Percentiles rank a stretch among this genome's conserved stretches.
Conservation (phyloP, 352 stramenopile species). For the Phytophthora cryptogea region DNA sequence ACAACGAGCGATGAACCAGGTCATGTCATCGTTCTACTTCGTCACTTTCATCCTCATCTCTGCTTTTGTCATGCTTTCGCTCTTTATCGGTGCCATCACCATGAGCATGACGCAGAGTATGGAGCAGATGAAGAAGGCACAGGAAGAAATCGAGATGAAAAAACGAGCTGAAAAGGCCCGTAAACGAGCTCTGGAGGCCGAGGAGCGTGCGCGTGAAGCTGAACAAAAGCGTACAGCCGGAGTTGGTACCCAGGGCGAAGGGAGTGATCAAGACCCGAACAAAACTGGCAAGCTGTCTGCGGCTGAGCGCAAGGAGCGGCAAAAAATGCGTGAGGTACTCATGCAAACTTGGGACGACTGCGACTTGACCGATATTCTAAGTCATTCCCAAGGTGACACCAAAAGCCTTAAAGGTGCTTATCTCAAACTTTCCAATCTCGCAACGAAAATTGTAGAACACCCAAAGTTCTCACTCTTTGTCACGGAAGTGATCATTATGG, state of each 20-base stretch:
- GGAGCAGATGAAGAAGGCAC: conserved; percentile 82
- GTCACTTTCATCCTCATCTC: conserved; percentile 90
- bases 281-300: conserved; percentile 52
- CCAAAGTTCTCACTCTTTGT: conserved; percentile 69
- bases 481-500: conserved; percentile 76
- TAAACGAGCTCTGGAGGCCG: conserved; percentile 56
- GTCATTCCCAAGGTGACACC: conserved; percentile 49
- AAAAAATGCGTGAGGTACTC: conserved; percentile 77
- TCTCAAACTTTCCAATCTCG: conserved; percentile 40
- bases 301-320: conserved; percentile 58
- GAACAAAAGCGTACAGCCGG: conserved; percentile 42
- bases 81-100: conserved; percentile 91
- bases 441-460: conserved; percentile 62
- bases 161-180: conserved; percentile 60
- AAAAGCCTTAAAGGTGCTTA: conserved; percentile 59
- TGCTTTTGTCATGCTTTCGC: conserved; percentile 89
- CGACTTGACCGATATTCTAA: conserved; percentile 68
- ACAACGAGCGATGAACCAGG: conserved; percentile 49
- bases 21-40: conserved; percentile 76
- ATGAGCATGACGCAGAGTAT: conserved; percentile 92
- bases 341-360: conserved; percentile 81
- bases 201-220: conserved; percentile 47
- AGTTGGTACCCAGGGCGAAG: conserved; percentile 5
- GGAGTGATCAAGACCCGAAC: not conserved
- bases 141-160: conserved; percentile 71